Base-by-base conservation (phyloP, 2,329 filamentous ascomycete genomes). In the Elsinoe fawcettii region DNA sequence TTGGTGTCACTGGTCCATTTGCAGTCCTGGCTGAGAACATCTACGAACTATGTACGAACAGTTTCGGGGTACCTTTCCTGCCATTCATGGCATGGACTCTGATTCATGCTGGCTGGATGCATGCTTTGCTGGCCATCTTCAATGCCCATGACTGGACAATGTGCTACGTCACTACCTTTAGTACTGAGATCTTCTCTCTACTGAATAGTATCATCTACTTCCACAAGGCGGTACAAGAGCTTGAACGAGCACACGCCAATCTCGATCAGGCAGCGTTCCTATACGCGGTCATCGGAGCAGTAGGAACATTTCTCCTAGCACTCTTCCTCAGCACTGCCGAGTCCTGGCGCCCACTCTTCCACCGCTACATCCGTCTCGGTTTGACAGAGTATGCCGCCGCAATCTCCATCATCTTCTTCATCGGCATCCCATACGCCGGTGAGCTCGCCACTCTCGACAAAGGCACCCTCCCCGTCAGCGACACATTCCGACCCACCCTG, bases 131-230 rank as follows among this genome's bases (percentile, higher is more conserved):
- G 11, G 82, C 83, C 56, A 78, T 85, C 53, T 79, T 85, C 69
- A 86, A 86, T 67, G 83, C 82, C 3, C 82, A 86, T 64, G 82
- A 85, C 67, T 86, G 82, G 80, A 86, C 83, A 0, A 86, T 86
- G 83, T 76, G 80, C 63, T 86, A 86, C 67, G 83, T 86, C 51
- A 86, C 83, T 1, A 81, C 78, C 18, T 86, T 85, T 67, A 83
- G 77, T 59, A 82, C 80, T 43, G 83, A 86, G 66, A 83, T 86
- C 56, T 86, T 86, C 66, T 83, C 81, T 2, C 74, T 86, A 7
- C 71, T 86, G 25, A 86, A 86, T 68, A 83, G 80, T 62, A 78
- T 86, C 58, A 85, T 86, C 62, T 86, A 86, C 69, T 84, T 86
- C 64, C 79, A 85, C 68, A 86, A 86, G 68, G 82, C 82, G 1